phyloP scores from a whole-genome alignment of 2,329 filamentous ascomycete species.

The Sarocladium strictum region DNA sequence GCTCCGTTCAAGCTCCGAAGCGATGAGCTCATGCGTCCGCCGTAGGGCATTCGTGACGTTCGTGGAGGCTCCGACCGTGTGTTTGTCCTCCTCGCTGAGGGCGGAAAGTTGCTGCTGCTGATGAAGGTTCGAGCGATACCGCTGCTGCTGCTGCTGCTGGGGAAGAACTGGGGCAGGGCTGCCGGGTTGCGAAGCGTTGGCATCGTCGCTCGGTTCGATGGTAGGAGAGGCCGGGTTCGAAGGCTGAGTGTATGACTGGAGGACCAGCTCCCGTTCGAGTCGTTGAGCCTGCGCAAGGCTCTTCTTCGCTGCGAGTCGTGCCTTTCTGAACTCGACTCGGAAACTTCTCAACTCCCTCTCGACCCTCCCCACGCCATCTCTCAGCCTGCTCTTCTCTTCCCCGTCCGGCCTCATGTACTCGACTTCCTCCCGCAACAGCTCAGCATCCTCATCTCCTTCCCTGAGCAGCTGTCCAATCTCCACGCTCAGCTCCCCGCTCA shows the following conservation, averaged over 20 bases:
- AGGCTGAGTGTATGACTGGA: conserved; percentile 55
- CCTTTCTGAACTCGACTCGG: conserved; percentile 69
- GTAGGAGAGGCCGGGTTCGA: conserved; percentile 25
- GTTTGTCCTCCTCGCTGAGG: conserved; percentile 61
- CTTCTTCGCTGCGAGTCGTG: conserved; percentile 72
- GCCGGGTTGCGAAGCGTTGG: conserved; percentile 14
- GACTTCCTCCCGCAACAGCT: conserved; percentile 72
- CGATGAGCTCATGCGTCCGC: conserved; percentile 81
- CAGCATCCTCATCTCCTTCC: conserved; percentile 76
- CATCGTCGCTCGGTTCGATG: conserved; percentile 14
- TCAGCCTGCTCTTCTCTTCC: conserved; percentile 58
- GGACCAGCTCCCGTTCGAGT: conserved; percentile 69
- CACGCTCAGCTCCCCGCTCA: conserved; percentile 64
- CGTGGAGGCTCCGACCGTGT: conserved; percentile 66
- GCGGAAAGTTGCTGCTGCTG: conserved; percentile 28
- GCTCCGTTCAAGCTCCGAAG: conserved; percentile 75
- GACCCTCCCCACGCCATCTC: conserved; percentile 60
- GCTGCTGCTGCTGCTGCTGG: conserved; percentile 12
- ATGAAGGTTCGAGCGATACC: no score
- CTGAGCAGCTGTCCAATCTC: conserved; percentile 78
- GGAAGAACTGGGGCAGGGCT: conserved; percentile 18
- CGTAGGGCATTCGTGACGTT: conserved; percentile 82
- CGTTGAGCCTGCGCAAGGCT: conserved; percentile 67
- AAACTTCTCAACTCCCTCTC: conserved; percentile 62
- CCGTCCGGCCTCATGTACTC: conserved; percentile 55